phyloP scores from a whole-genome alignment of 352 stramenopile species.

The Aphanomyces invadans region DNA sequence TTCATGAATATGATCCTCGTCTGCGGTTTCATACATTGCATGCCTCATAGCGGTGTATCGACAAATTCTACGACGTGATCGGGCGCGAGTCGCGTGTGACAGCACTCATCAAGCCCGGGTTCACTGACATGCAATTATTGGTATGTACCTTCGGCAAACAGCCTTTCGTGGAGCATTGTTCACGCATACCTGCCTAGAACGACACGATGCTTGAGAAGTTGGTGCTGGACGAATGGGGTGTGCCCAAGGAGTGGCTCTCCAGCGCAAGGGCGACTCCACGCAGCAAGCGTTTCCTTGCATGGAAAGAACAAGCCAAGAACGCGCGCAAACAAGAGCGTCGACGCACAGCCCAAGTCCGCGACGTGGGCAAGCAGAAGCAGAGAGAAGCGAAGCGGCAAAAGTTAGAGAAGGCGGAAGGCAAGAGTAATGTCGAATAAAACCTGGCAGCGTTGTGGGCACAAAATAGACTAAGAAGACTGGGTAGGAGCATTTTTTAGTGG shows the following conservation, averaged over 20 bases:
- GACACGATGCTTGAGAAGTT: constrained; percentile 47
- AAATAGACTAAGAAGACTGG: neutral
- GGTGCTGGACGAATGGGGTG: constrained; percentile 60
- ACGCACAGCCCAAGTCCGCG: constrained; percentile 38
- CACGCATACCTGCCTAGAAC: no score
- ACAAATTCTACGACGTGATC: constrained; percentile 68
- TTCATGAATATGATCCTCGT: no score
- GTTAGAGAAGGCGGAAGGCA: constrained; percentile 24
- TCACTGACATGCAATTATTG: constrained; percentile 75
- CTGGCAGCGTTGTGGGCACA: neutral
- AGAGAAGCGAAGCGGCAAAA: constrained; percentile 37
- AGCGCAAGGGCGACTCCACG: constrained; percentile 39
- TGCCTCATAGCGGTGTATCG: constrained; percentile 52
- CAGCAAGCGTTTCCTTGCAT: constrained; percentile 53
- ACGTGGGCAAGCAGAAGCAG: constrained; percentile 23
- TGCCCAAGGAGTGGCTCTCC: constrained; percentile 50
- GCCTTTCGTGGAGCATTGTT: no score
- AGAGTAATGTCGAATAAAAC: neutral
- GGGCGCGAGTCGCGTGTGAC: constrained; percentile 39
- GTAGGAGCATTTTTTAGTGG: no score
- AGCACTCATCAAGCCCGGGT: constrained; percentile 42
- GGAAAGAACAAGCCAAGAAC: constrained; percentile 56
- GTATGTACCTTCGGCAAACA: no score
- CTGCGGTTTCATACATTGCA: no score
- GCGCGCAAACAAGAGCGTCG: constrained; percentile 53